Percentiles rank a stretch among this genome's conserved stretches.
These are phyloP conservation scores for Knoxdaviesia proteae DNA, from an alignment of 2,329 filamentous ascomycete genomes.

Conservation along the genomic window DNA sequence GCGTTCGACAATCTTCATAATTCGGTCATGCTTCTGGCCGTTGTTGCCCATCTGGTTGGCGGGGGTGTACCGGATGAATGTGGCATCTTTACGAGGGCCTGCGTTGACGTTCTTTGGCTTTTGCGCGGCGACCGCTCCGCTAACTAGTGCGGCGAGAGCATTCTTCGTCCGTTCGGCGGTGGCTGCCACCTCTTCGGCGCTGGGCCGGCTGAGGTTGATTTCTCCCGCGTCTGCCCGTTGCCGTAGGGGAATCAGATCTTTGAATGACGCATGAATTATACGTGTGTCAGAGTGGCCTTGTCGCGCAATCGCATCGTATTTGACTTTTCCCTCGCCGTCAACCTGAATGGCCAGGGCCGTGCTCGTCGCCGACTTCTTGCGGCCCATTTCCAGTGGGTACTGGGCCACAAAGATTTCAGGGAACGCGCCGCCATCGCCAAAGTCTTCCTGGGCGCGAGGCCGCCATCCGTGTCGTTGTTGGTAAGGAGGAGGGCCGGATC, in stretches of 20 bases:
- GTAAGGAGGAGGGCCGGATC: constrained; percentile 69
- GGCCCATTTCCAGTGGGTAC: constrained; percentile 89
- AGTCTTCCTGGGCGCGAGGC: constrained; percentile 73
- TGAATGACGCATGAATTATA: constrained; percentile 88
- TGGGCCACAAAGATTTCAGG: constrained; percentile 86
- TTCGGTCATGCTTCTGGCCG: constrained; percentile 73
- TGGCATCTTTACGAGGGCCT: constrained; percentile 62
- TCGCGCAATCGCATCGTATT: constrained; percentile 86
- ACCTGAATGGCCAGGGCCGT: constrained; percentile 90
- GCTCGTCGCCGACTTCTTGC: constrained; percentile 49
- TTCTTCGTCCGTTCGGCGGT: constrained; percentile 78
- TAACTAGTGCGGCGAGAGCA: constrained; percentile 63
- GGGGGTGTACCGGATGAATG: constrained; percentile 87
- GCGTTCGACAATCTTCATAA: constrained; percentile 94
- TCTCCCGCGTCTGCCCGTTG: constrained; percentile 87
- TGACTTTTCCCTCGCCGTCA: constrained; percentile 77
- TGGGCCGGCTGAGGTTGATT: constrained; percentile 67
- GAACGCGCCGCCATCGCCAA: constrained; percentile 88
- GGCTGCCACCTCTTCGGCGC: constrained; percentile 61
- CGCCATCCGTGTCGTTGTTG: constrained; percentile 79
- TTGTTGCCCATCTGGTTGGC: constrained; percentile 90
- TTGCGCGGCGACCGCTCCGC: constrained; percentile 72
- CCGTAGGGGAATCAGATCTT: constrained; percentile 82
- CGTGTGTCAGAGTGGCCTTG: constrained; percentile 69
- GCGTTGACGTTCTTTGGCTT: constrained; percentile 89